These are phyloP conservation scores for Argentina anserina DNA, from an alignment of 306 rosid species.

Conservation along the genomic window DNA sequence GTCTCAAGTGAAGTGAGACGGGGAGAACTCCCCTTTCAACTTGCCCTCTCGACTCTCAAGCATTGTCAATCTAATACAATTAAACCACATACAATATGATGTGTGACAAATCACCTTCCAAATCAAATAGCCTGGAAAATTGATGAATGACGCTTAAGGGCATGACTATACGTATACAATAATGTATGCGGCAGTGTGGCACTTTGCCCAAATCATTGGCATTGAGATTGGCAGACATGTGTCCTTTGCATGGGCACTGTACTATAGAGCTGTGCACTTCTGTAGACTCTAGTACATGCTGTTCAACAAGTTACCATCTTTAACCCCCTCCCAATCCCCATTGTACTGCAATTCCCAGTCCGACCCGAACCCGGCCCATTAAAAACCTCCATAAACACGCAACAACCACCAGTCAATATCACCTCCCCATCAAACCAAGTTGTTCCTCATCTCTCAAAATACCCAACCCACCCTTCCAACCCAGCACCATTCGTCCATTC, in stretches of 20 bases:
- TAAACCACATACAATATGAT: too few relatives aligned
- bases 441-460: neutral
- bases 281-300: neutral
- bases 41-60: too few relatives aligned
- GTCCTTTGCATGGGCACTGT: neutral
- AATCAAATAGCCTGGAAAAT: too few relatives aligned
- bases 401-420: constrained; percentile 9
- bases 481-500: neutral
- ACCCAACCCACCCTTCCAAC: neutral
- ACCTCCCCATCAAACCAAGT: neutral
- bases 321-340: neutral
- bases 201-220: neutral
- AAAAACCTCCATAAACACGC: neutral
- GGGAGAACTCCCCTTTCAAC: too few relatives aligned
- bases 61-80: too few relatives aligned
- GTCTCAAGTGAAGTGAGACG: too few relatives aligned
- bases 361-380: neutral
- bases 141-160: too few relatives aligned
- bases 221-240: neutral
- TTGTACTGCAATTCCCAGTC: constrained; percentile 18
- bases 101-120: too few relatives aligned
- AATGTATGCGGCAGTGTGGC: too few relatives aligned
- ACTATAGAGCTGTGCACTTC: neutral
- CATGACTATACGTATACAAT: too few relatives aligned
- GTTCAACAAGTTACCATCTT: too few relatives aligned